Base-by-base conservation (phyloP, 495 filamentous ascomycete species). In the Annulohypoxylon bovei region DNA sequence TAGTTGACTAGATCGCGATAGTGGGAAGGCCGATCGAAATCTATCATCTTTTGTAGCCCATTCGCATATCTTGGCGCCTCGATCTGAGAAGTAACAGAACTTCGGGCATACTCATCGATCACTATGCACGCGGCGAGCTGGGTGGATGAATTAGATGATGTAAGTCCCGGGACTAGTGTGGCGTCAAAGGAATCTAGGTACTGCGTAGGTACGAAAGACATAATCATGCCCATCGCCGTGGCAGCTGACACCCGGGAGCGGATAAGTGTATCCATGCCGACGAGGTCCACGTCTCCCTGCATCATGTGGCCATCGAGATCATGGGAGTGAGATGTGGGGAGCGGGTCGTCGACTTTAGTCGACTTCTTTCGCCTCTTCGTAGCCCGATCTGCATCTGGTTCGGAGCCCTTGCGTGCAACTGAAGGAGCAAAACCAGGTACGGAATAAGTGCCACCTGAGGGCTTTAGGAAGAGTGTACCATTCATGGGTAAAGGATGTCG, bases 231-330 rank as follows among this genome's bases (percentile, higher is more conserved):
- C 70, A 98, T 87, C 12, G 95, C 96, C 75, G 85, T 87, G 18
- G 94, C 91, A 6, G 94, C 92, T 73, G 88, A 91, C 37, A 97
- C 90, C 77, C 94, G 93, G 6, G 94, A 97, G 70, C 94, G 88
- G 59, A 98, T 85, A 72, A 99, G 87, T 4, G 89, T 90, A 60
- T 99, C 96, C 53, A 90, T 83, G 47, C 96, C 94, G 27, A 98
- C 94, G 42, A 99, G 82, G 71, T 99, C 95, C 57, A 98, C 90
- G 75, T 99, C 95, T 44, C 95, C 95, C 73, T 93, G 92, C 80
- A 99, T 93, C 93, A 99, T 98, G 73, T 96, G 93, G 16, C 93
- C 95, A 75, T 99, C 95, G 35, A 99, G 93, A 77, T 99, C 97
- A 78, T 99, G 96, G 3, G 89, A 85, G 12, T 90, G 89, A 25